A percentile compares a stretch with the other conserved stretches of the same genome.
These are phyloP conservation scores for Cucumis variabilis DNA, from an alignment of 331 rosid genomes.

Conservation along the genomic window DNA sequence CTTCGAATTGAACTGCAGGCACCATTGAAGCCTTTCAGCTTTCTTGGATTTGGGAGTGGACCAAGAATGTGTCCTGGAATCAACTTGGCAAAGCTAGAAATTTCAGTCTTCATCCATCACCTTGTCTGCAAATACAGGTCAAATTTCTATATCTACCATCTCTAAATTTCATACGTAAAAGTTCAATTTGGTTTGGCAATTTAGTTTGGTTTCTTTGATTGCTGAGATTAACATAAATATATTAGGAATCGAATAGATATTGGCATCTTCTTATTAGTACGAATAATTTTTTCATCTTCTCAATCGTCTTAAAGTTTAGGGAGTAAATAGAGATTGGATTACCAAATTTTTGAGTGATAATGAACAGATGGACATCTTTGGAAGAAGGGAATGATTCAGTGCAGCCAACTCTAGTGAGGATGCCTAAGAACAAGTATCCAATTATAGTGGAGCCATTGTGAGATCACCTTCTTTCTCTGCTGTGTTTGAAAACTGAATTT, in stretches of 20 bases:
- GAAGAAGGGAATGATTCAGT: slow-evolving; percentile 75
- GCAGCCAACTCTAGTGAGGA: slow-evolving; percentile 85
- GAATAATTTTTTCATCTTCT: too few species aligned
- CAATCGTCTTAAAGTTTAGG: neutral
- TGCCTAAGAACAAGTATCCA: slow-evolving; percentile 88
- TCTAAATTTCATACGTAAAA: too few species aligned
- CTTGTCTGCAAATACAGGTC: slow-evolving; percentile 81
- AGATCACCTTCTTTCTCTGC: neutral
- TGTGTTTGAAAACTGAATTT: neutral
- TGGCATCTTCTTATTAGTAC: too few species aligned
- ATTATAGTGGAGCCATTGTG: slow-evolving; percentile 54
- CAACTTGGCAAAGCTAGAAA: slow-evolving; percentile 85
- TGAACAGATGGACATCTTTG: slow-evolving; percentile 70
- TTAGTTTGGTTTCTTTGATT: too few species aligned
- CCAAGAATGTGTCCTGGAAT: slow-evolving; percentile 96
- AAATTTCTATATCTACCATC: slow-evolving; percentile 31
- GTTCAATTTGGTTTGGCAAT: too few species aligned
- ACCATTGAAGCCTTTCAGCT: slow-evolving; percentile 67
- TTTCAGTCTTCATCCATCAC: slow-evolving; percentile 79
- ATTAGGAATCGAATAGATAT: too few species aligned
- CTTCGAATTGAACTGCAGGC: slow-evolving; percentile 47
- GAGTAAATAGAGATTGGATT: neutral
- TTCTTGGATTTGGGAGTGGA: slow-evolving; percentile 89
- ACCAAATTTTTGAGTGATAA: too few species aligned
- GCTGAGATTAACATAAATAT: neutral